A percentile compares a stretch with the other conserved stretches of the same genome.
These are phyloP conservation scores for Spergularia azorica DNA, from an alignment of 179 eudicot species.

Conservation along the genomic window DNA sequence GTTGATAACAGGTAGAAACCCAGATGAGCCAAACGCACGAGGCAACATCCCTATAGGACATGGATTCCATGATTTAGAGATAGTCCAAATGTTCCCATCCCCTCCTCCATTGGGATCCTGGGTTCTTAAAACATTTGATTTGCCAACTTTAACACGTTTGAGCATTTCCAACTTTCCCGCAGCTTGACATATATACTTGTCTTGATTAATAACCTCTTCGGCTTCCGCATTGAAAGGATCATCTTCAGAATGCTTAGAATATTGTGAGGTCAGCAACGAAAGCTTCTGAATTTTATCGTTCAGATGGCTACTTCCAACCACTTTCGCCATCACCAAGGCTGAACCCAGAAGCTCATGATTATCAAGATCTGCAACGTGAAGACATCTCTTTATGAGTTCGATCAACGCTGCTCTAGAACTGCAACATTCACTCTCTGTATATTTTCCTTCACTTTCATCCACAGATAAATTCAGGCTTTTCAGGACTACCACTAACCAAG, in stretches of 20 bases:
- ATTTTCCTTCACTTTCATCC: constrained; percentile 29
- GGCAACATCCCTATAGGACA: constrained; percentile 90
- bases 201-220: constrained; percentile 39
- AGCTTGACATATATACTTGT: constrained; percentile 51
- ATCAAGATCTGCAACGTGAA: constrained; percentile 47
- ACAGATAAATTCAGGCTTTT: constrained; percentile 38
- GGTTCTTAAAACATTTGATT: constrained; percentile 23
- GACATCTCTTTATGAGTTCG: constrained; percentile 59
- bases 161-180: constrained; percentile 44
- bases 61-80: constrained; percentile 71
- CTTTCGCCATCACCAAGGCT: constrained; percentile 49
- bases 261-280: constrained; percentile 32
- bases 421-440: constrained; percentile 24
- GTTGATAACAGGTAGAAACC: constrained; percentile 63
- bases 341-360: constrained; percentile 57
- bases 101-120: constrained; percentile 22
- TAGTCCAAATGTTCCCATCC: constrained; percentile 48
- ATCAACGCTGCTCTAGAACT: constrained; percentile 44
- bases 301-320: constrained; percentile 45
- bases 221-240: constrained; percentile 19
- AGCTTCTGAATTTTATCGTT: constrained; percentile 58
- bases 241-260: constrained; percentile 24
- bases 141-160: constrained; percentile 37
- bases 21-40: constrained; percentile 53
- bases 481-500: constrained; percentile 53